A percentile compares a stretch with the other conserved stretches of the same genome.
Conservation (phyloP, 805 yeast genomes). For the Yarrowia sp. region DNA sequence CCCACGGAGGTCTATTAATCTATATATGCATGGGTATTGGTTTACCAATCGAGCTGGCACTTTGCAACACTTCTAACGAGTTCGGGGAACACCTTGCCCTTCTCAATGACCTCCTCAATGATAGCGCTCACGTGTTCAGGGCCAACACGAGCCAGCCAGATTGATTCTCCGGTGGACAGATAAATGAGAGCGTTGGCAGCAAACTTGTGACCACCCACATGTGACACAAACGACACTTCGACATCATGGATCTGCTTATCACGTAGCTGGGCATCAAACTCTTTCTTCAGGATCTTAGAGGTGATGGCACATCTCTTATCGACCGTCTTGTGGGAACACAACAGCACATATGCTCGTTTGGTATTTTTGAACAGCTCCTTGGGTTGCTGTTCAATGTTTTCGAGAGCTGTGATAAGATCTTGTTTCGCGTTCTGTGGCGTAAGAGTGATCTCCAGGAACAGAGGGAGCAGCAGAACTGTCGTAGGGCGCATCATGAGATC, state of each 20-base stretch:
- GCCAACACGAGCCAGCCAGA: constrained; percentile 84
- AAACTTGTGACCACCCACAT: constrained; percentile 94
- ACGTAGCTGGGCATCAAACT: constrained; percentile 68
- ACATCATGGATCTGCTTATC: constrained; percentile 69
- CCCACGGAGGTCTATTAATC: not conserved
- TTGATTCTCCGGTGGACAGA: constrained; percentile 65
- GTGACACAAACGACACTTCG: constrained; percentile 72
- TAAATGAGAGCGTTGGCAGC: constrained; percentile 87
- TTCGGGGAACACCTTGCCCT: constrained; percentile 69
- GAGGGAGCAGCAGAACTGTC: constrained; percentile 68
- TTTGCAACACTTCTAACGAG: constrained; percentile 53
- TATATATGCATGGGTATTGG: not conserved
- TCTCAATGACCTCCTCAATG: constrained; percentile 69
- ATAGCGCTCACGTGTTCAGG: constrained; percentile 75
- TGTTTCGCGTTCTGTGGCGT: constrained; percentile 44
- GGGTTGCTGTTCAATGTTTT: constrained; percentile 38
- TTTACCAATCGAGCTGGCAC: constrained; percentile 27
- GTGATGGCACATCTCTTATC: constrained; percentile 93
- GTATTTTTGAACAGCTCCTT: not conserved
- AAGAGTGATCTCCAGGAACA: constrained; percentile 66
- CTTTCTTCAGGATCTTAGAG: constrained; percentile 84
- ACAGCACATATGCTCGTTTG: constrained; percentile 45
- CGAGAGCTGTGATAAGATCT: constrained; percentile 46
- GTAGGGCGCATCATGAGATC: constrained; percentile 44
- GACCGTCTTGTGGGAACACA: constrained; percentile 88